A percentile compares a stretch with the other conserved stretches of the same genome.
These are phyloP conservation scores for Dryas integrifolia DNA, from an alignment of 331 rosid genomes.

Conservation along the genomic window DNA sequence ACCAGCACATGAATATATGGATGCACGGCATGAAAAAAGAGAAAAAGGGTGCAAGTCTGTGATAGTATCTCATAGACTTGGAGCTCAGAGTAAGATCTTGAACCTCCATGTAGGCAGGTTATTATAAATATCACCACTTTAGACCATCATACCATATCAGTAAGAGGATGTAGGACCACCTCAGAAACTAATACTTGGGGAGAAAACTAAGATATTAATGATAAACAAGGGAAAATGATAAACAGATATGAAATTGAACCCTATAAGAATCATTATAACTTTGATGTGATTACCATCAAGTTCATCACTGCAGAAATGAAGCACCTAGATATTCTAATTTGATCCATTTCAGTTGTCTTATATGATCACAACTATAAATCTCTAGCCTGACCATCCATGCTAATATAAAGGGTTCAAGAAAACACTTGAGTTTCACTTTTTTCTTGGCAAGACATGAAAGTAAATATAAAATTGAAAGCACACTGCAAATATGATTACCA, in stretches of 20 bases:
- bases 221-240: background rate
- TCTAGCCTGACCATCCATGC: background rate
- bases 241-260: background rate
- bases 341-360: background rate
- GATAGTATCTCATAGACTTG: background rate
- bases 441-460: constrained; percentile 1
- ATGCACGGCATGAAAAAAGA: constrained; percentile 26
- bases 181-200: background rate
- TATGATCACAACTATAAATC: background rate
- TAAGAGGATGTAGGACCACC: background rate
- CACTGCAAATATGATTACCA: constrained; percentile 46
- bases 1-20: constrained; percentile 14
- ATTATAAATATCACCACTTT: background rate
- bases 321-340: background rate
- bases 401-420: background rate
- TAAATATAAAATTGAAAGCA: constrained; percentile 1
- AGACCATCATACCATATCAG: background rate
- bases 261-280: too few relatives aligned
- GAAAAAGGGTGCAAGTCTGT: background rate
- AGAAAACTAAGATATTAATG: background rate
- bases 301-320: background rate
- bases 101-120: background rate
- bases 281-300: background rate
- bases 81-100: background rate
- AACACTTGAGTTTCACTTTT: background rate